Evolutionary conservation across 2,329 filamentous ascomycete genomes (phyloP).

Genomic region (Domatiomyces catenatus): DNA sequence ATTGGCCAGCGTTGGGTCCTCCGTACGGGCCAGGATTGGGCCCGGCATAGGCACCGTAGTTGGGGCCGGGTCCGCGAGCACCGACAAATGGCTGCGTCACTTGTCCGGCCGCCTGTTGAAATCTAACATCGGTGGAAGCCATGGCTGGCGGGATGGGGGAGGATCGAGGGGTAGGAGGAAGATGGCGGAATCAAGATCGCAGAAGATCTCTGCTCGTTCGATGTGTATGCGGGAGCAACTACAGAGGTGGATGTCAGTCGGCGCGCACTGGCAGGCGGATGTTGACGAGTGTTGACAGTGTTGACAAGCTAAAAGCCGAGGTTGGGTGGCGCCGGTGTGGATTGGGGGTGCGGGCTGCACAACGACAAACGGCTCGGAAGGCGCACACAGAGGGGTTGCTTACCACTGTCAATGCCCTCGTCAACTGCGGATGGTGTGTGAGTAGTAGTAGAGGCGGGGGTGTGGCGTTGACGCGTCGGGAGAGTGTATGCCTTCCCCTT

Average conservation of each 20-base stretch:
- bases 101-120: not conserved
- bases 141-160: not conserved
- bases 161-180: not conserved
- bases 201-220: not conserved
- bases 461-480: not conserved
- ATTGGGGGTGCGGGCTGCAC: not conserved
- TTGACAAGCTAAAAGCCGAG: not conserved
- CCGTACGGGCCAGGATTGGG: not conserved
- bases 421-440: not conserved
- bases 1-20: not conserved
- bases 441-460: not conserved
- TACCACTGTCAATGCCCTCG: not conserved
- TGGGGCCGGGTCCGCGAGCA: not conserved
- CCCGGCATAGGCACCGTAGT: not conserved
- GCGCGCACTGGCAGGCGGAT: not conserved
- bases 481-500: not conserved
- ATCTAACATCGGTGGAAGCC: not conserved
- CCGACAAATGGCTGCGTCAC: not conserved
- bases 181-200: no score
- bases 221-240: not conserved
- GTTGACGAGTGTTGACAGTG: not conserved
- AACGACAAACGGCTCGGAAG: not conserved
- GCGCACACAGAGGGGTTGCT: not conserved
- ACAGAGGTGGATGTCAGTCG: not conserved
- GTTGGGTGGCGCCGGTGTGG: not conserved